Conservation (phyloP, 1,284 basidiomycete species). For the Rhodotorula sp. region DNA sequence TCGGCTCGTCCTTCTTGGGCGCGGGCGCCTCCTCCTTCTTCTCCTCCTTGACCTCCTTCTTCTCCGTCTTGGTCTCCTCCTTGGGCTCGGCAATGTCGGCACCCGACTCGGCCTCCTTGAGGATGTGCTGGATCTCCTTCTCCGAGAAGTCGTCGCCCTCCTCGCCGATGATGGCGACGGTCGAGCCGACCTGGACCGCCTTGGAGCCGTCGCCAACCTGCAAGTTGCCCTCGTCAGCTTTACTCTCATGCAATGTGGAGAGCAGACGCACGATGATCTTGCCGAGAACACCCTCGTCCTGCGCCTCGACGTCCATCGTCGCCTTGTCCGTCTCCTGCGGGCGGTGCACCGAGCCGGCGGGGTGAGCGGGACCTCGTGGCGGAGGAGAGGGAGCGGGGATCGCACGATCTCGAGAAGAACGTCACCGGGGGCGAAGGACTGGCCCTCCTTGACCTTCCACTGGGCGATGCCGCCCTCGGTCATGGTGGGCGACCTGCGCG, state of each 20-base stretch:
- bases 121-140: constrained; percentile 62
- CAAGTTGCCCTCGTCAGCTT: too few species aligned
- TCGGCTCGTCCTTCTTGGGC: constrained; percentile 38
- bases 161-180: constrained; percentile 88
- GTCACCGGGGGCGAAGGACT: constrained; percentile 83
- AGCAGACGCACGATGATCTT: constrained; percentile 76
- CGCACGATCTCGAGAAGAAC: constrained; percentile 91
- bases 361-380: too few species aligned
- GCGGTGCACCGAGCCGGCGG: background rate
- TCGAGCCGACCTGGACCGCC: constrained; percentile 77
- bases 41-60: constrained; percentile 45
- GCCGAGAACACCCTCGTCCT: constrained; percentile 91
- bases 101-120: constrained; percentile 25
- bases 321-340: constrained; percentile 97
- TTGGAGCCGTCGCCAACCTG: constrained; percentile 82
- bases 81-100: constrained; percentile 51
- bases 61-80: constrained; percentile 37
- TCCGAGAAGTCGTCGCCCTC: constrained; percentile 89
- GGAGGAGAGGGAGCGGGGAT: constrained; percentile 17
- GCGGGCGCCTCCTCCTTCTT: constrained; percentile 45
- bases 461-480: constrained; percentile 95
- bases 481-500: constrained; percentile 97
- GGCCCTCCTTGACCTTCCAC: constrained; percentile 98
- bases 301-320: constrained; percentile 97
- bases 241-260: constrained; percentile 57